Base-by-base conservation (phyloP, 257 asterid species). In the Ophiorrhiza pumila region DNA sequence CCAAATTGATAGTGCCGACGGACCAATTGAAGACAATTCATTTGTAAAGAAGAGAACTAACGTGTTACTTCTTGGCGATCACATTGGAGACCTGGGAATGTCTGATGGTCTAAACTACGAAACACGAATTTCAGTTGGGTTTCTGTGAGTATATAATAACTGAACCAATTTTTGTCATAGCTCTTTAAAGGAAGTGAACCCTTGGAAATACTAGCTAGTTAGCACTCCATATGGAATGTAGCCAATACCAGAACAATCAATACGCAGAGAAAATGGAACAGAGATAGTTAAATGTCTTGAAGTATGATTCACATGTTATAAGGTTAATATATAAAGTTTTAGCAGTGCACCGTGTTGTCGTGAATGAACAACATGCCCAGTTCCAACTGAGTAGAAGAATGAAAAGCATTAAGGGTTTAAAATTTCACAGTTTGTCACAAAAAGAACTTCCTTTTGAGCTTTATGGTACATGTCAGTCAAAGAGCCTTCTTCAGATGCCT, bases 51-150 rank as follows among this genome's bases (percentile, higher is more conserved):
- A 70, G 86, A 91, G 97, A 82, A 91, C 95, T 55, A 90, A 91
- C 77, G 97, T 93, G 86, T 83, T 93, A 73, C 97, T 93, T 70
- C 91, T 93, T 46, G 98, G 97, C 70, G 98, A 91, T 80, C 98
- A 91, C 73, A 81, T 91, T 73, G 98, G 98, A 74, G 97, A 93
- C 82, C 85, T 93, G 82, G 96, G 98, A 76, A 93, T 93, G 97
- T 89, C 97, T 46, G 97, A 93, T 71, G 97, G 98, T 78, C 81
- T 93, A 82, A 86, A 87, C 78, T 93, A 86, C 69, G 83, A 82
- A 50, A 85, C 96, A 72, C 83, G 88, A 77, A 93, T 93, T 77
- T 93, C 98, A 57, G 90, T 91, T 47, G 98, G 97, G 77, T 93
- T 90, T 79, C 83, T 93, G 97, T 93, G 81, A 93, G 98, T 89